Evolutionary conservation across 495 filamentous ascomycete genomes (phyloP), one percentile per base, ranked within the genome.

Genomic region (Aspergillus diversus): DNA sequence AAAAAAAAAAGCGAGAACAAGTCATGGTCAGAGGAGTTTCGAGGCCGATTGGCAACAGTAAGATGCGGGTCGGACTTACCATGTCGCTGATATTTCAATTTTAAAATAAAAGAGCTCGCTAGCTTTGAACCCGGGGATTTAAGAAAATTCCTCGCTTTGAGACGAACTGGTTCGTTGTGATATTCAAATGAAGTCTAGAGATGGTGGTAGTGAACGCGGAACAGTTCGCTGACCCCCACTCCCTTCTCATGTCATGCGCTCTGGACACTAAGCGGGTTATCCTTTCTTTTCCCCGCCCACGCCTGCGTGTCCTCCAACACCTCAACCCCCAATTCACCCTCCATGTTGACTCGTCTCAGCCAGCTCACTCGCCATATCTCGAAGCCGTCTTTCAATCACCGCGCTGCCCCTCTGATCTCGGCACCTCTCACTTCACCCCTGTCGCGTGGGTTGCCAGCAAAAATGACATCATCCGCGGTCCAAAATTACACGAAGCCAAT

Each of bases 291-390:
- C 39, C 21, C 54, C 39, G 59, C 33, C 51, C 51, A 12, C 42
- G 27, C 32, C 31, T 27, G 21, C 13, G 27, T 57, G 35, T 57
- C 34, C 31, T 33, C 42, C 55, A 21, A 15, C 16, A 33, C 37
- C 33, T 27, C n/a, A 1, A 13, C 49, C n/a, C 33, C 34, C 48
- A n/a, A 21, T 57, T 58, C 63, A 46, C 27, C 47, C 37, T 69
- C 60, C 66, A 97, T 97, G 93, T 88, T 92, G 73, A 81, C 83
- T 53, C 86, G 93, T 62, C 73, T 97, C 54, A 87, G 80, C 33
- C 90, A 91, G 68, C 69, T 96, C 31, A 81, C 88, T 58, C 85
- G 89, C 57, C 92, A 96, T 71, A 75, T 96, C 43, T 83, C 86
- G 49, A 82, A 84, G 57, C 84, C 87, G 53, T 77, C 85, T 9